Conservation (phyloP, 805 yeast species). For the Sungouiozyma intestinalis region DNA sequence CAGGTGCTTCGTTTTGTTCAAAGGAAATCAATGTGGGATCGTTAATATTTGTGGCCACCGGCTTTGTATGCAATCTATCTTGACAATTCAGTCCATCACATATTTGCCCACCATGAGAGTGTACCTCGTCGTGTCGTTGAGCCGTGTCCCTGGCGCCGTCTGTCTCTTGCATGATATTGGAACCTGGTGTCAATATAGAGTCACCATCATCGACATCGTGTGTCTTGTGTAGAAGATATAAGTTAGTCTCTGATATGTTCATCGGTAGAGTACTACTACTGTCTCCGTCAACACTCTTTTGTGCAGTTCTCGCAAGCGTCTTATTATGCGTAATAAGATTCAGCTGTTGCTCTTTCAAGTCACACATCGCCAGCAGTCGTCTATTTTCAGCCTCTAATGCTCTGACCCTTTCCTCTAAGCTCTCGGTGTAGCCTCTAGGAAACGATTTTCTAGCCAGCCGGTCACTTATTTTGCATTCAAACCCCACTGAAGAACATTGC, state of each 20-base stretch:
- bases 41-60: conserved; percentile 20
- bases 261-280: not conserved
- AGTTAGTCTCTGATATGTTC: not conserved
- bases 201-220: not conserved
- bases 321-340: conserved; percentile 14
- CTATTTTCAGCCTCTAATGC: conserved; percentile 76
- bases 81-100: conserved; percentile 9
- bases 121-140: no score
- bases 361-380: conserved; percentile 42
- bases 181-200: not conserved
- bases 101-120: conserved; percentile 3
- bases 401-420: conserved; percentile 77
- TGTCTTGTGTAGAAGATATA: not conserved
- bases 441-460: conserved; percentile 76
- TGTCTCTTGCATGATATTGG: not conserved
- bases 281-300: not conserved
- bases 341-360: conserved; percentile 23
- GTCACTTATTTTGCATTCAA: conserved; percentile 83
- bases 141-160: no score
- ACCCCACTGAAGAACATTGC: conserved; percentile 73
- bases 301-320: conserved; percentile 1
- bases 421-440: conserved; percentile 88
- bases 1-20: conserved; percentile 65
- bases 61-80: conserved; percentile 15
- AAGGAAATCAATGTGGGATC: conserved; percentile 35